Evolutionary conservation across 495 filamentous ascomycete species (phyloP).

Genomic region (Delitschia confertaspora): DNA sequence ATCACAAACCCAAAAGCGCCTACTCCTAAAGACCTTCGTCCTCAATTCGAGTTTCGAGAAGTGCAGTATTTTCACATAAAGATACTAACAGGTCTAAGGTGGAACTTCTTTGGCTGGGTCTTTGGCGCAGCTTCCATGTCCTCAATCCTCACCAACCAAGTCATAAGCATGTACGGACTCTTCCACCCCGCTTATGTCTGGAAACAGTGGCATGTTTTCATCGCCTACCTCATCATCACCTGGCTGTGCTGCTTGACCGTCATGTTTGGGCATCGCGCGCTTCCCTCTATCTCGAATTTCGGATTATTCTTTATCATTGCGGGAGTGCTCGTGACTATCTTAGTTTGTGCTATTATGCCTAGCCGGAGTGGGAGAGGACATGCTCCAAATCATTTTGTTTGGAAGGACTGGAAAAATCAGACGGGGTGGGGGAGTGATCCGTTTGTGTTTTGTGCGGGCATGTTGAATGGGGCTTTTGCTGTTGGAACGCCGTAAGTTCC

Average conservation of each 20-base stretch:
- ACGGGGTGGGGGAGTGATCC: slow-evolving; percentile 61
- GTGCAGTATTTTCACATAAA: background rate
- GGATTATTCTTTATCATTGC: slow-evolving; percentile 62
- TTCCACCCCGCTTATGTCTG: slow-evolving; percentile 56
- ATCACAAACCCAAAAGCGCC: no score
- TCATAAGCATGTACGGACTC: slow-evolving; percentile 61
- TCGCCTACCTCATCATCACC: slow-evolving; percentile 57
- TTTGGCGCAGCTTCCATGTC: slow-evolving; percentile 58
- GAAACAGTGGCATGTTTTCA: slow-evolving; percentile 66
- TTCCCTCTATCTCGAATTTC: slow-evolving; percentile 57
- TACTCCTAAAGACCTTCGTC: no score
- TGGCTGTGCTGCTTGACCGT: slow-evolving; percentile 58
- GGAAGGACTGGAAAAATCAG: slow-evolving; percentile 43
- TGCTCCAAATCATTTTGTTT: slow-evolving; percentile 31
- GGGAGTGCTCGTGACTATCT: slow-evolving; percentile 60
- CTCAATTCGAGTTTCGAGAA: background rate
- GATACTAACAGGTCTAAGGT: slow-evolving; percentile 12
- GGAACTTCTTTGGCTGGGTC: slow-evolving; percentile 73
- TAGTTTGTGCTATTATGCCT: slow-evolving; percentile 72
- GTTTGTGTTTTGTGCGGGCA: slow-evolving; percentile 70
- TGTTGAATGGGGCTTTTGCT: slow-evolving; percentile 78
- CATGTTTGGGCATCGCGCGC: slow-evolving; percentile 57
- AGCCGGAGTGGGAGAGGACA: slow-evolving; percentile 31
- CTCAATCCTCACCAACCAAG: slow-evolving; percentile 58
- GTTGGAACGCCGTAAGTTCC: slow-evolving; percentile 71